A percentile compares a stretch with the other conserved stretches of the same genome.
These are phyloP conservation scores for Phragmites australis DNA, from an alignment of 176 grass and related monocot species.

Conservation along the genomic window DNA sequence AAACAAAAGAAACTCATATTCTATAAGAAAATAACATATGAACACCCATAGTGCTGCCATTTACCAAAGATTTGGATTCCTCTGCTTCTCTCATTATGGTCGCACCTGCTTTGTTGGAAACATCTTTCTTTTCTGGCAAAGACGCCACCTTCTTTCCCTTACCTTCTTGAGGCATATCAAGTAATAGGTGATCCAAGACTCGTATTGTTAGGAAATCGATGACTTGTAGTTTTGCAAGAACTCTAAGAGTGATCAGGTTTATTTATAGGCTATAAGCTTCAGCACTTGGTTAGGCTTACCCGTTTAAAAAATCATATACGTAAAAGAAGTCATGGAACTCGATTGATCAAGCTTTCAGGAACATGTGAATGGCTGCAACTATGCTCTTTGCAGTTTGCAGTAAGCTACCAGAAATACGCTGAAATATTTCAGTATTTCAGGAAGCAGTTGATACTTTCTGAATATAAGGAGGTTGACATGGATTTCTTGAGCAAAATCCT, in stretches of 20 bases:
- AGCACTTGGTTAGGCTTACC: too few relatives aligned
- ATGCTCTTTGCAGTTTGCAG: background rate
- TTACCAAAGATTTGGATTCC: slow-evolving; percentile 25
- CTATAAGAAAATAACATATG: background rate
- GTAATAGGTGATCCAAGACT: background rate
- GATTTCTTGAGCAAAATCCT: background rate
- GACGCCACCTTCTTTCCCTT: background rate
- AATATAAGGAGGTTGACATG: background rate
- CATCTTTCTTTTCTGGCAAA: background rate
- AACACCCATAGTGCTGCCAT: background rate
- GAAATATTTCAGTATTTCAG: background rate
- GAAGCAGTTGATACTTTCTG: background rate
- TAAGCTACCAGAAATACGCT: background rate
- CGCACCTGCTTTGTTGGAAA: background rate
- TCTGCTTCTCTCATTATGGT: background rate
- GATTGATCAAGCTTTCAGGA: background rate
- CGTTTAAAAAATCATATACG: background rate
- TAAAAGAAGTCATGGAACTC: background rate
- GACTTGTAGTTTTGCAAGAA: background rate
- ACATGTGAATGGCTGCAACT: background rate
- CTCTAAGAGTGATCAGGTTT: background rate
- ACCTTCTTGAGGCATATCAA: background rate
- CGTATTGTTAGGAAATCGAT: background rate
- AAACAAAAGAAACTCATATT: background rate
- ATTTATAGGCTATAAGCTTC: background rate